A percentile compares a stretch with the other conserved stretches of the same genome.
These are phyloP conservation scores for Golubevia pallescens DNA, from an alignment of 1,284 basidiomycete genomes.

Conservation along the genomic window DNA sequence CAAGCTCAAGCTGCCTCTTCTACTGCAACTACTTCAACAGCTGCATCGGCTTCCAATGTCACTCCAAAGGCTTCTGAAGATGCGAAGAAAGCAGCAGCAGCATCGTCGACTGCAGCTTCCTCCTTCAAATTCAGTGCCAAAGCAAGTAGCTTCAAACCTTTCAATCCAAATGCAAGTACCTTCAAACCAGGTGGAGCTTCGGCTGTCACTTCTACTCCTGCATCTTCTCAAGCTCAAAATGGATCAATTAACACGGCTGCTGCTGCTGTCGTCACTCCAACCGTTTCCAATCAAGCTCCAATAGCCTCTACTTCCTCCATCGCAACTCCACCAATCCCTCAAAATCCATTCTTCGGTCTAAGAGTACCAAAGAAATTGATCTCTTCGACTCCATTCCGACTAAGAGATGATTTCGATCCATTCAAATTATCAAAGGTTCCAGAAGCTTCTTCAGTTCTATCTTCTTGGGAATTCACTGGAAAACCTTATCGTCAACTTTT, in stretches of 20 bases:
- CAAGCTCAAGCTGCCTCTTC: conserved; percentile 13
- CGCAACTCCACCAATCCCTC: conserved; percentile 14
- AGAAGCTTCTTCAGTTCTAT: conserved; percentile 43
- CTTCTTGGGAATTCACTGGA: conserved; percentile 57
- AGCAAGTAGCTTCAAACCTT: conserved; percentile 53
- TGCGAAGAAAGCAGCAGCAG: neutral
- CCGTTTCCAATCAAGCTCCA: conserved; percentile 13
- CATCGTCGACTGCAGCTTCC: conserved; percentile 3
- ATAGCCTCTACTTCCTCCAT: conserved; percentile 19
- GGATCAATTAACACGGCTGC: neutral
- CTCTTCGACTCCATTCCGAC: conserved; percentile 21
- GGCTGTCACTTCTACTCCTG: conserved; percentile 8
- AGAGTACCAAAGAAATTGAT: conserved; percentile 35
- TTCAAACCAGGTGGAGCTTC: conserved; percentile 50
- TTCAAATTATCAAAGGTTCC: conserved; percentile 53
- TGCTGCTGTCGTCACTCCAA: conserved; percentile 13
- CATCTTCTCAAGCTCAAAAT: conserved; percentile 14
- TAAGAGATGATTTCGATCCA: conserved; percentile 53
- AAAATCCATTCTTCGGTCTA: conserved; percentile 54
- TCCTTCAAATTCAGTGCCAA: conserved; percentile 51
- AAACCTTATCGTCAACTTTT: conserved; percentile 58
- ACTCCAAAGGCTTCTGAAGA: neutral
- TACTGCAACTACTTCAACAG: neutral
- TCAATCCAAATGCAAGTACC: conserved; percentile 52
- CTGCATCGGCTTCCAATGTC: conserved; percentile 6